Evolutionary conservation across 2,329 filamentous ascomycete genomes (phyloP).

Genomic region (Trichoderma citrinoviride): DNA sequence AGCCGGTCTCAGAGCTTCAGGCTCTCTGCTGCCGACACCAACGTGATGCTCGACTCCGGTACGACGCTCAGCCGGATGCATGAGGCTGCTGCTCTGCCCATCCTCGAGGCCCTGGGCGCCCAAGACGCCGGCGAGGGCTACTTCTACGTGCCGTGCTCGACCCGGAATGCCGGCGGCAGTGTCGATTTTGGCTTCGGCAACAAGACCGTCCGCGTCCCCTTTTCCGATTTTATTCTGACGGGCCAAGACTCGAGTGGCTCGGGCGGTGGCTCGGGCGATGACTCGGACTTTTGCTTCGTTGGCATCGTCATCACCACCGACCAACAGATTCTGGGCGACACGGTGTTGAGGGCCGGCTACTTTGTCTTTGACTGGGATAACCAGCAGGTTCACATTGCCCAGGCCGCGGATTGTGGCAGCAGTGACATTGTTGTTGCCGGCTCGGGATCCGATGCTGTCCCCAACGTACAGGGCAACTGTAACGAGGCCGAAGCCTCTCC

Average conservation of each 20-base stretch:
- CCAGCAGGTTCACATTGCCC: constrained; percentile 40
- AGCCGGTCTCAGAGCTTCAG: constrained; percentile 27
- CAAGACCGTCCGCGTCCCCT: constrained; percentile 42
- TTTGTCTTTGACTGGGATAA: constrained; percentile 50
- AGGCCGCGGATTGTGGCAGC: constrained; percentile 42
- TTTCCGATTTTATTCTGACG: constrained; percentile 49
- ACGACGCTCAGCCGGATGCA: constrained; percentile 51
- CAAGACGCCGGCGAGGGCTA: constrained; percentile 41
- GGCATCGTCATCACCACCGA: constrained; percentile 41
- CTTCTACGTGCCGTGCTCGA: constrained; percentile 45
- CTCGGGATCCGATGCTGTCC: constrained; percentile 35
- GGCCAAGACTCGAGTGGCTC: constrained; percentile 26
- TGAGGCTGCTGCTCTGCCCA: constrained; percentile 39
- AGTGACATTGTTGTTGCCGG: constrained; percentile 40
- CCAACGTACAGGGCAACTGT: constrained; percentile 38
- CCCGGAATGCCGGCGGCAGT: constrained; percentile 38
- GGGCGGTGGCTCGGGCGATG: too few species aligned
- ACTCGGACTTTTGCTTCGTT: constrained; percentile 40
- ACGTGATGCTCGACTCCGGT: constrained; percentile 53
- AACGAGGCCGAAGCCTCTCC: constrained; percentile 30
- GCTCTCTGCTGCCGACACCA: constrained; percentile 34
- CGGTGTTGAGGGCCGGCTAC: constrained; percentile 44
- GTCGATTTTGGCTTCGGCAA: constrained; percentile 49
- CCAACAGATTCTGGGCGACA: constrained; percentile 45
- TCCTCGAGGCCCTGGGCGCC: constrained; percentile 45